Conservation (phyloP, 169 alveolate genomes). For the Plasmodium gonderi region DNA sequence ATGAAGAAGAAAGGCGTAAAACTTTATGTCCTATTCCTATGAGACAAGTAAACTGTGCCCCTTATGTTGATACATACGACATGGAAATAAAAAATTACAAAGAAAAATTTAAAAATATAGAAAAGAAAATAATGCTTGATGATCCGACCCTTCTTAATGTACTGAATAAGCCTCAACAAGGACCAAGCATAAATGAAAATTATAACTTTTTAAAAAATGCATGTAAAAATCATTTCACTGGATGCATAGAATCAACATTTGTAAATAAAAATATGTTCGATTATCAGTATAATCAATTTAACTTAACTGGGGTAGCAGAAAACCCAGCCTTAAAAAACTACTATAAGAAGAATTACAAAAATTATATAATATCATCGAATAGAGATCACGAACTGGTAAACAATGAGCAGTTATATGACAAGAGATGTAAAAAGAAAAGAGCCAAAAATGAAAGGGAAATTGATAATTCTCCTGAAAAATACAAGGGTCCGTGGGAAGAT, state of each 20-base stretch:
- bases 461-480: slow-evolving; percentile 17
- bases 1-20: not conserved
- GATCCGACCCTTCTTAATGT: slow-evolving; percentile 51
- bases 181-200: slow-evolving; percentile 71
- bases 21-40: not conserved
- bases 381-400: not conserved
- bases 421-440: slow-evolving; percentile 25
- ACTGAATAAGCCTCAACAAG: slow-evolving; percentile 65
- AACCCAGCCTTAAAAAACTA: slow-evolving; percentile 68
- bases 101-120: slow-evolving; percentile 71
- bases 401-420: slow-evolving; percentile 4
- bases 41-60: slow-evolving; percentile 81
- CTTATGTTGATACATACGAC: slow-evolving; percentile 80
- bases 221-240: slow-evolving; percentile 63
- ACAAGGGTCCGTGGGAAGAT: slow-evolving; percentile 69
- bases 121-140: slow-evolving; percentile 67
- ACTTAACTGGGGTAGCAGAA: slow-evolving; percentile 56
- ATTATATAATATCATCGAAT: slow-evolving; percentile 36
- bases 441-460: slow-evolving; percentile 12
- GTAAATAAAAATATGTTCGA: slow-evolving; percentile 69
- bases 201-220: slow-evolving; percentile 75
- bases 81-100: slow-evolving; percentile 73
- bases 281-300: slow-evolving; percentile 72
- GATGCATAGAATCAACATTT: slow-evolving; percentile 58
- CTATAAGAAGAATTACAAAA: slow-evolving; percentile 39